phyloP scores from a whole-genome alignment of 345 rosid species.

The Eucalyptus victrix region DNA sequence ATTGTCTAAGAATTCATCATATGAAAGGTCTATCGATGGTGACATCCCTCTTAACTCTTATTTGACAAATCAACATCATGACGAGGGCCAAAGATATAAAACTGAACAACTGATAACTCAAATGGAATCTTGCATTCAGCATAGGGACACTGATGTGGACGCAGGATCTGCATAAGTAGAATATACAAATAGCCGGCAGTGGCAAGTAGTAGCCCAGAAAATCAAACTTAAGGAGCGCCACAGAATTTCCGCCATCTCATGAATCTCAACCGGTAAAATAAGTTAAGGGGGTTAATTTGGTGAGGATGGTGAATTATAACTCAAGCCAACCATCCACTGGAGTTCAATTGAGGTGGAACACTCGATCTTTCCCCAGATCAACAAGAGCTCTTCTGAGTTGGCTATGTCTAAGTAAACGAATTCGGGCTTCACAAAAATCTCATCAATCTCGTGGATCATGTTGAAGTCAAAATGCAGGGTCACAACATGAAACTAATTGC shows the following conservation, averaged over 20 bases:
- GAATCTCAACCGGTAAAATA: background rate
- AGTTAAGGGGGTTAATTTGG: background rate
- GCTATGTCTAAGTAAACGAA: background rate
- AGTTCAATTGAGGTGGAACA: background rate
- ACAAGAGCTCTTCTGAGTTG: background rate
- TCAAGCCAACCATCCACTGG: background rate
- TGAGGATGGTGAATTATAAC: background rate
- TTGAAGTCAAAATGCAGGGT: background rate
- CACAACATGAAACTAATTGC: background rate
- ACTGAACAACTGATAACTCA: background rate
- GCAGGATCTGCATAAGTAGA: background rate
- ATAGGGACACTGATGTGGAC: background rate
- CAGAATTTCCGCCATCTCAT: background rate
- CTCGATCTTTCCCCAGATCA: background rate
- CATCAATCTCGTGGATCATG: background rate
- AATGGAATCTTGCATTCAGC: background rate
- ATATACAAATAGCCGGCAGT: background rate
- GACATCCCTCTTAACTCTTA: background rate
- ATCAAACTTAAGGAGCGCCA: background rate
- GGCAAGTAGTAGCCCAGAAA: background rate
- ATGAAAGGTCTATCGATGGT: background rate
- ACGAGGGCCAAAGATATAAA: background rate
- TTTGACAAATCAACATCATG: background rate
- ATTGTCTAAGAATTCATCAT: background rate
- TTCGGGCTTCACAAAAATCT: background rate